A percentile compares a stretch with the other conserved stretches of the same genome.
These are phyloP conservation scores for Phytophthora parvispora DNA, from an alignment of 352 stramenopile species.

Conservation along the genomic window DNA sequence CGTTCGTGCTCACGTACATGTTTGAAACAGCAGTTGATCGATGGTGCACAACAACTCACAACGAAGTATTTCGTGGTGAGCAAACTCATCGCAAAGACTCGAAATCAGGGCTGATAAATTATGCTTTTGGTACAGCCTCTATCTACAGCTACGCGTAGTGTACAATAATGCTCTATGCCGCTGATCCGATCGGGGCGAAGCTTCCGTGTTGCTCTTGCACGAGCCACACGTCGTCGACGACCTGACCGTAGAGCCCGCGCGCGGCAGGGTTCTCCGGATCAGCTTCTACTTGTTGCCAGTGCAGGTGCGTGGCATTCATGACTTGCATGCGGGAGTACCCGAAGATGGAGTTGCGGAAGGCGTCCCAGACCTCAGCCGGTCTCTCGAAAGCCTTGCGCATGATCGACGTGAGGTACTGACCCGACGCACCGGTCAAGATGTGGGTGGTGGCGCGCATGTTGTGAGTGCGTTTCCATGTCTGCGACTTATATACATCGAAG, in stretches of 20 bases:
- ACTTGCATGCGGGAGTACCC: constrained; percentile 89
- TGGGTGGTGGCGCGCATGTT: constrained; percentile 91
- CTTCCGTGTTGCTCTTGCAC: constrained; percentile 92
- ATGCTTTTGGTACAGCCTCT: constrained; percentile 3
- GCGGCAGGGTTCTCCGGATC: constrained; percentile 82
- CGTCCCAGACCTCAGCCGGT: constrained; percentile 69
- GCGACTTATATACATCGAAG: constrained; percentile 81
- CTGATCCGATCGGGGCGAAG: constrained; percentile 45
- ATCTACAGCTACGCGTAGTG: constrained; percentile 1
- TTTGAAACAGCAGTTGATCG: too few species aligned
- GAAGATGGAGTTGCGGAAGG: constrained; percentile 91
- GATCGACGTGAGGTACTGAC: constrained; percentile 81
- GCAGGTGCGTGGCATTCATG: constrained; percentile 90
- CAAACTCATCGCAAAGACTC: background rate
- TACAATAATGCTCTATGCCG: constrained; percentile 14
- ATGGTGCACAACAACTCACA: too few species aligned
- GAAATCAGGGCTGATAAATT: constrained; percentile 7
- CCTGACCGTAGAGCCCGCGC: constrained; percentile 78
- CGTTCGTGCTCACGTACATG: too few species aligned
- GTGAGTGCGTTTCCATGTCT: constrained; percentile 70
- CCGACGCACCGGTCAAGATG: constrained; percentile 91
- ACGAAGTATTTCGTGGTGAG: background rate
- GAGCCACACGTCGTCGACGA: constrained; percentile 92
- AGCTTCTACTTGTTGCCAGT: constrained; percentile 90
- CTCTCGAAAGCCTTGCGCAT: constrained; percentile 87